Conservation (phyloP, 148 eudicot genomes). For the Amaranthus hypochondriacus region DNA sequence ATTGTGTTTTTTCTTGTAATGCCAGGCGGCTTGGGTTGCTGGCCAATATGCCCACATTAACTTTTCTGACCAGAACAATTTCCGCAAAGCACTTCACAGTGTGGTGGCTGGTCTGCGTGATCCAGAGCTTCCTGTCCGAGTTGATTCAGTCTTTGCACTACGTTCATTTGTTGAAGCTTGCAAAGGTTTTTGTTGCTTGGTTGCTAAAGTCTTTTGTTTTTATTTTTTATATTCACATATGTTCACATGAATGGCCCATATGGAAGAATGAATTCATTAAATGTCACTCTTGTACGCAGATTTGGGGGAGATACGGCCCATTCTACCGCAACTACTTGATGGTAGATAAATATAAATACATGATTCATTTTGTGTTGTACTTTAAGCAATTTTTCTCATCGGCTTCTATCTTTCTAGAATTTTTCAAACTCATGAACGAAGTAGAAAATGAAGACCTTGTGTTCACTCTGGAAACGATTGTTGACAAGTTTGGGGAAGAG, state of each 20-base stretch:
- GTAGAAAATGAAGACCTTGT: conserved; percentile 99
- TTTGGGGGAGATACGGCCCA: conserved; percentile 86
- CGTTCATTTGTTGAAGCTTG: conserved; percentile 99
- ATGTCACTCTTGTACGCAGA: conserved; percentile 39
- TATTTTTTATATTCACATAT: neutral
- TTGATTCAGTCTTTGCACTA: conserved; percentile 93
- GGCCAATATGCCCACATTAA: conserved; percentile 96
- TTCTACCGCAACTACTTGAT: conserved; percentile 92
- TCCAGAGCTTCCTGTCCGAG: conserved; percentile 96
- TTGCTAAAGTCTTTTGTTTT: neutral
- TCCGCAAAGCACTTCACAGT: conserved; percentile 81
- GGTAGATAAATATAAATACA: conserved; percentile 38
- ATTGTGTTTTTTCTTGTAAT: neutral
- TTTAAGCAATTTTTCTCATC: neutral
- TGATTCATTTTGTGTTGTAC: neutral
- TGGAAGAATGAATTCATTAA: neutral
- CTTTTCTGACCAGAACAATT: conserved; percentile 84
- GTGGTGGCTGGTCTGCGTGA: conserved; percentile 97
- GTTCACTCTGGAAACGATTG: conserved; percentile 97
- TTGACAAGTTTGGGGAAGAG: conserved; percentile 99
- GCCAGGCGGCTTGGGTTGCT: conserved; percentile 99
- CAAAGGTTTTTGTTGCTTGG: conserved; percentile 44
- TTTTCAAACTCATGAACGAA: conserved; percentile 97
- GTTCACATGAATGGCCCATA: neutral
- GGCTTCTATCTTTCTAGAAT: conserved; percentile 43